Conservation (phyloP, 768 basidiomycete genomes). For the Boletus rubroflammeus region DNA sequence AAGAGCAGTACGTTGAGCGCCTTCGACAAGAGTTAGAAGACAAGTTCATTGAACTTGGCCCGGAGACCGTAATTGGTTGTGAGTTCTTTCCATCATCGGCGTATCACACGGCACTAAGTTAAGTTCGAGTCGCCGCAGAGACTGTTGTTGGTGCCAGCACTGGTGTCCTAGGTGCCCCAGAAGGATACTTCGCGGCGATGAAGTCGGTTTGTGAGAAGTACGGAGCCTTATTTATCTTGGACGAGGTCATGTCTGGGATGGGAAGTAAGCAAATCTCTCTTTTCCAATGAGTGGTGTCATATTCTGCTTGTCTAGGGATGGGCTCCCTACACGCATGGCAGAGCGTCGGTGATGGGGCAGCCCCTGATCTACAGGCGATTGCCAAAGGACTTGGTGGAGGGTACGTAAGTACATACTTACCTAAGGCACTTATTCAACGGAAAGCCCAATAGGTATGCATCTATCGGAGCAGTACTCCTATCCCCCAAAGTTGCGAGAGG, state of each 20-base stretch:
- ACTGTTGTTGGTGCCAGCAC: constrained; percentile 86
- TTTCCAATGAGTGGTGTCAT: neutral
- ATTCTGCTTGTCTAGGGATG: constrained; percentile 51
- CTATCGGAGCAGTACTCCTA: constrained; percentile 80
- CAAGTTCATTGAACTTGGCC: constrained; percentile 79
- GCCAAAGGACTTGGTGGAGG: constrained; percentile 92
- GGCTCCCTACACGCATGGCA: constrained; percentile 87
- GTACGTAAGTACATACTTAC: constrained; percentile 36
- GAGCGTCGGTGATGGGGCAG: constrained; percentile 69
- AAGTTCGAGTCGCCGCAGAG: constrained; percentile 64
- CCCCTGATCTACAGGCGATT: constrained; percentile 83
- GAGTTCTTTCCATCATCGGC: constrained; percentile 26
- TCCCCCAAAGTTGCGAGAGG: constrained; percentile 68
- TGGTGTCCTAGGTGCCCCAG: constrained; percentile 71
- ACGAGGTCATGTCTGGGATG: constrained; percentile 94
- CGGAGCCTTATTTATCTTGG: constrained; percentile 72
- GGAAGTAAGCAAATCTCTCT: constrained; percentile 55
- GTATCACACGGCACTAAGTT: neutral
- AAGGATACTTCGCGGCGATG: constrained; percentile 84
- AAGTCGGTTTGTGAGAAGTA: constrained; percentile 78
- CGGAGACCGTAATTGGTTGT: constrained; percentile 82
- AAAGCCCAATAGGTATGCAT: constrained; percentile 53
- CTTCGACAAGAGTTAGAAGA: constrained; percentile 78
- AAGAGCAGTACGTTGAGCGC: constrained; percentile 75
- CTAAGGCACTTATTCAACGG: constrained; percentile 1